Conservation (phyloP, 2,329 filamentous ascomycete species). For the Paecilomyces variotii region DNA sequence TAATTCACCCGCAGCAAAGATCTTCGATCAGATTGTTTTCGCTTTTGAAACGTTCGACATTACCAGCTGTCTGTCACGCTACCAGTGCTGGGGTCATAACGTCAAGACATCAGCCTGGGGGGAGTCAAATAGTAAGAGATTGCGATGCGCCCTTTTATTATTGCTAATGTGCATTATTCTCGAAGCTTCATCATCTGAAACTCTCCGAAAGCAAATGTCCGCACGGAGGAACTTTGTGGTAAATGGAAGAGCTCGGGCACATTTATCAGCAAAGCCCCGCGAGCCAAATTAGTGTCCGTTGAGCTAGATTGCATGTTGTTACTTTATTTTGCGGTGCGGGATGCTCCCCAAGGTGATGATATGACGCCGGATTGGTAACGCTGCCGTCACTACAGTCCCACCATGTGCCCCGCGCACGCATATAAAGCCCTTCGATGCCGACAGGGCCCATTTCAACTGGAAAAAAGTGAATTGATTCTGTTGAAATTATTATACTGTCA, state of each 20-base stretch:
- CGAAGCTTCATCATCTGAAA: not conserved
- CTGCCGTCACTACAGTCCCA: not conserved
- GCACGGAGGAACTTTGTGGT: not conserved
- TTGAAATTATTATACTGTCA: not conserved
- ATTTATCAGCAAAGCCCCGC: not conserved
- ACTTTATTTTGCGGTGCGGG: not conserved
- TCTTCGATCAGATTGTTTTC: too few relatives aligned
- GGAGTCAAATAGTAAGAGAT: not conserved
- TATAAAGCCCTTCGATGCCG: not conserved
- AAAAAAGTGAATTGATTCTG: not conserved
- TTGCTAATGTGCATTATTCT: not conserved
- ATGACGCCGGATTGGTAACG: not conserved
- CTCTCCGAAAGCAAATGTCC: not conserved
- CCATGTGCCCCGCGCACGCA: not conserved
- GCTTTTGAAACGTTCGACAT: too few relatives aligned
- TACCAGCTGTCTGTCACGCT: too few relatives aligned
- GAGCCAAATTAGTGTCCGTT: not conserved
- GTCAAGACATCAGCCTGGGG: not conserved
- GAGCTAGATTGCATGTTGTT: not conserved
- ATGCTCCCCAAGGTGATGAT: not conserved
- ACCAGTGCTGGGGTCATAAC: too few relatives aligned
- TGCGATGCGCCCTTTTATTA: not conserved
- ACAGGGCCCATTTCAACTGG: not conserved
- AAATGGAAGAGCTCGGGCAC: not conserved
- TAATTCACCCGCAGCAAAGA: too few relatives aligned